Evolutionary conservation across 176 grass and related monocot species (phyloP), one percentile per base, ranked within the genome.

Genomic region (Oryza nivara): DNA sequence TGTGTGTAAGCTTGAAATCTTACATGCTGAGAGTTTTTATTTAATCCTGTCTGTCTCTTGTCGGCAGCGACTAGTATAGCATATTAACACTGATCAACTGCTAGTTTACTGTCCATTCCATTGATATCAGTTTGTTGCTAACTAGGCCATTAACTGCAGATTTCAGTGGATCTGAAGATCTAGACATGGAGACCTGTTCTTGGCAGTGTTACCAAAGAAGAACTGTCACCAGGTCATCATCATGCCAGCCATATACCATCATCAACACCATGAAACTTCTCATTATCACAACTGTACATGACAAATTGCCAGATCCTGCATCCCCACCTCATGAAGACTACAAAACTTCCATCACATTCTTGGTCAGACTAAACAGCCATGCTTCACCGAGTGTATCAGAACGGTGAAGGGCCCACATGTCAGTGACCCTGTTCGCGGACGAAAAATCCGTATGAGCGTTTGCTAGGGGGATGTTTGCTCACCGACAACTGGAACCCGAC

Each of bases 111-210:
- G 10, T 1, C 4, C 44, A 34, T 17, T 47, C 32, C 32, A 66
- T 26, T 17, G 9, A 8, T 30, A 36, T 4, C 72, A 56, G 54
- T 65, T 15, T 19, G 17, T 60, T 46, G 9, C 22, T n/a, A 73
- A 63, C 41, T 20, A 68, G 61, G 68, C 56, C 74, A 90, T 32
- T 77, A 79, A 86, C 58, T 73, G 47, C 79, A 51, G 47, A 86
- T 68, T 73, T 47, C 67, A 64, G 61, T 41, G 88, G 79, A 86
- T 90, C 73, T 82, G 56, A 68, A 78, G 79, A 86, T 83, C 20
- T 51, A 30, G 32, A 70, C 61, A 90, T 64, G 68, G 47, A 25
- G 80, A 74, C 36, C 26, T 79, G 61, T 74, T 70, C 71, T 70
- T 81, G n/a, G n/a, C 19, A n/a, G 36, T 80, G 76, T 38, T 28